These are phyloP conservation scores for Penicilliopsis zonata DNA, from an alignment of 495 filamentous ascomycete species.

Conservation along the genomic window DNA sequence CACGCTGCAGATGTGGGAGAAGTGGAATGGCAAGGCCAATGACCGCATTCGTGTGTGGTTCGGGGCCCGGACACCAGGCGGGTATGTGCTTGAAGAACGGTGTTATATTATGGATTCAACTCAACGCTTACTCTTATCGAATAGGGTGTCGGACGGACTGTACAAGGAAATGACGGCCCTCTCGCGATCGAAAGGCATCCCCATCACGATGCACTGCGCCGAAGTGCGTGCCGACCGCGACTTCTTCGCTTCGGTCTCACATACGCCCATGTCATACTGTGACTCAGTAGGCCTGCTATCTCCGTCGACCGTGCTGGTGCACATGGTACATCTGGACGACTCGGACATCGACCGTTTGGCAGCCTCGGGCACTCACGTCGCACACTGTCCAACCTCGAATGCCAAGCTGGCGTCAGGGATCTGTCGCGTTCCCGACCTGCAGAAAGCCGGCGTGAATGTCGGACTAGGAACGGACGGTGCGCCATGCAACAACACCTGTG, in stretches of 20 bases:
- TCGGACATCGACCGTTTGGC: conserved; percentile 27
- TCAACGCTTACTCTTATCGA: no score
- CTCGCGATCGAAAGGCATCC: conserved; percentile 28
- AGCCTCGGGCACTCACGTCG: conserved; percentile 29
- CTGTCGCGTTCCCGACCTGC: conserved; percentile 30
- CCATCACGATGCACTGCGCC: conserved; percentile 30
- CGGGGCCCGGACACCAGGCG: conserved; percentile 36
- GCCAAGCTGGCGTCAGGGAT: conserved; percentile 38
- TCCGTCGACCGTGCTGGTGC: conserved; percentile 25
- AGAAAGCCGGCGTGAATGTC: conserved; percentile 23
- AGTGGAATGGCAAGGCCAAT: conserved; percentile 33
- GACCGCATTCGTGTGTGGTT: conserved; percentile 40
- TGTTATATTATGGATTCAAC: no score
- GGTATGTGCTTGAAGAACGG: conserved; percentile 14
- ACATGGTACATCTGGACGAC: conserved; percentile 37
- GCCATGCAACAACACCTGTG: conserved; percentile 39
- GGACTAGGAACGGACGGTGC: conserved; percentile 37
- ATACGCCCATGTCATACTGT: conserved; percentile 33
- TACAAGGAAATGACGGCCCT: conserved; percentile 34
- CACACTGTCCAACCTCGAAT: conserved; percentile 39
- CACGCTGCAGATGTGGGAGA: conserved; percentile 31
- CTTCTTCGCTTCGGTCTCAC: conserved; percentile 26
- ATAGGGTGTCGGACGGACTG: conserved; percentile 30
- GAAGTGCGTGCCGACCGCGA: conserved; percentile 26
- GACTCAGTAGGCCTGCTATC: conserved; percentile 26